Conservation (phyloP, 305 asterid species). For the Ilex paraguariensis region DNA sequence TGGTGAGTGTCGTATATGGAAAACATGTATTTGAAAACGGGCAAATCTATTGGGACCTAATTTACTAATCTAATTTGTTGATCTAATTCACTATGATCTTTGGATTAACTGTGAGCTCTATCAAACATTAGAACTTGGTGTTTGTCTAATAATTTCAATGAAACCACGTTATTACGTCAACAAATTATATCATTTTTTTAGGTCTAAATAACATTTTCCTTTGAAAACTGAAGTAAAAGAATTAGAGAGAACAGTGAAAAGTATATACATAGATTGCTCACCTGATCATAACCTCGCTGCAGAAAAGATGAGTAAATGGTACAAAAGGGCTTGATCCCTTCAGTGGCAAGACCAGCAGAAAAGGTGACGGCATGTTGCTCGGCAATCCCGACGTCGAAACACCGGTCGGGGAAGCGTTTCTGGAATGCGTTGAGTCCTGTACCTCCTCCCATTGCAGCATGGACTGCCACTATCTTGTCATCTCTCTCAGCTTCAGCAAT, state of each 20-base stretch:
- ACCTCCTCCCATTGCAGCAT: conserved; percentile 84
- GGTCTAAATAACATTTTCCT: too few relatives aligned
- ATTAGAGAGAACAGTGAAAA: neutral
- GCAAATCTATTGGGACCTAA: too few relatives aligned
- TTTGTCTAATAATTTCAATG: too few relatives aligned
- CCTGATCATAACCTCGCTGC: conserved; percentile 75
- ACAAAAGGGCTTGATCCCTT: conserved; percentile 71
- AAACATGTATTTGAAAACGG: neutral
- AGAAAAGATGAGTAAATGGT: conserved; percentile 64
- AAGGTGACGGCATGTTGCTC: conserved; percentile 77
- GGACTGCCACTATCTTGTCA: conserved; percentile 50
- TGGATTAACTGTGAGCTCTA: too few relatives aligned
- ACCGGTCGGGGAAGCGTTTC: conserved; percentile 48
- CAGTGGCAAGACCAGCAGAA: conserved; percentile 65
- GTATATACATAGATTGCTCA: neutral
- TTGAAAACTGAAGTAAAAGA: too few relatives aligned
- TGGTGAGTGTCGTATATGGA: too few relatives aligned
- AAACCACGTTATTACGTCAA: too few relatives aligned
- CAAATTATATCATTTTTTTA: too few relatives aligned
- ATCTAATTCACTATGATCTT: too few relatives aligned
- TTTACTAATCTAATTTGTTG: too few relatives aligned
- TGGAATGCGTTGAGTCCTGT: conserved; percentile 61
- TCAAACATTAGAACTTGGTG: too few relatives aligned
- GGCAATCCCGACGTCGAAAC: conserved; percentile 68
- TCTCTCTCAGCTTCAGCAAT: conserved; percentile 56